Base-by-base conservation (phyloP, 345 rosid genomes). In the Moringa oleifera region DNA sequence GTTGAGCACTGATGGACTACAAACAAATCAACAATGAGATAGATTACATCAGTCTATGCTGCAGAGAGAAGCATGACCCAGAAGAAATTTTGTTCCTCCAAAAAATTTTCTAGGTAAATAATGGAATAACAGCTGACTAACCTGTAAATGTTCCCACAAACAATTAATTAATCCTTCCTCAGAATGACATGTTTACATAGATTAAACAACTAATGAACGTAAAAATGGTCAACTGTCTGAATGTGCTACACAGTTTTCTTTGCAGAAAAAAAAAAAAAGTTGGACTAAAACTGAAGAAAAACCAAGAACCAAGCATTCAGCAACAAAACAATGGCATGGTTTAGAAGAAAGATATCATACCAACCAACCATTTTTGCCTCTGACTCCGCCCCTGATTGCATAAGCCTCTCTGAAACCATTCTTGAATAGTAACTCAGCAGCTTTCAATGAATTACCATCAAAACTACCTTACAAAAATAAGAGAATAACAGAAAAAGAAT, bases 311-410 rank as follows among this genome's bases (percentile, higher is more conserved):
- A 6, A 61, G 37, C n/a, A 57, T 41, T 53, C 25, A 58, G 51
- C 19, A 19, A n/a, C n/a, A 17, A 45, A 36, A 20, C 24, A 53
- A 31, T 37, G 25, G 8, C 21, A 47, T 33, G 28, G 23, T 5
- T 56, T 18, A 55, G 33, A 69, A 41, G 20, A 80, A 18, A 54
- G 60, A 58, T 65, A 69, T 50, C 87, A 83, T 87, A 92, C 97
- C 95, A 87, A 46, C 98, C 96, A 92, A 36, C 97, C 98, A 12
- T 89, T 84, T 71, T 85, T 80, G 79, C 97, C 97, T 70, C 86
- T 75, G 16, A 83, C 91, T 2, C 98, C 98, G 12, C 82, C 93
- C 76, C 70, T 84, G 77, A 89, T 82, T 51, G 89, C 96, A 69
- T 81, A 87, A 68, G 90, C 96, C 79, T 85, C 95, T 75, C 87